Evolutionary conservation across 345 rosid species (phyloP).

Genomic region (Sonneratia caseolaris): DNA sequence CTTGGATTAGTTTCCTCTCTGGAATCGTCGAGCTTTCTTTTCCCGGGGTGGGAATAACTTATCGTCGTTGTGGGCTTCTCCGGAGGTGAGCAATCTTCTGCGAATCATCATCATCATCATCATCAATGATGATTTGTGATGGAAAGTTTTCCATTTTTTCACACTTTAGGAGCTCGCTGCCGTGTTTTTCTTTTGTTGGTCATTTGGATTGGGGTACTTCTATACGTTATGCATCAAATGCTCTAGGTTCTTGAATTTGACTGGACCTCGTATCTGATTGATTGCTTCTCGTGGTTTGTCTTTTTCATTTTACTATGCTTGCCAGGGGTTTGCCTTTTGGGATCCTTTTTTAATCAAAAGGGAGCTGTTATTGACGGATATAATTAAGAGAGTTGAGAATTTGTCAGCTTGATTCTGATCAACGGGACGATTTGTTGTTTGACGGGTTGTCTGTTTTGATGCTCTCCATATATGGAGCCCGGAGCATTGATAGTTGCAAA

Average conservation of each 20-base stretch:
- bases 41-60: not conserved
- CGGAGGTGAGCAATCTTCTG: not conserved
- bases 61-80: not conserved
- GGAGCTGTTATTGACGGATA: not conserved
- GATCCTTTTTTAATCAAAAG: slow-evolving; percentile 5
- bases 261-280: not conserved
- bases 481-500: slow-evolving; percentile 22
- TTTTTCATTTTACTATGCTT: not conserved
- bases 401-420: not conserved
- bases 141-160: not conserved
- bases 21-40: not conserved
- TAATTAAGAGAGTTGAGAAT: slow-evolving; percentile 1
- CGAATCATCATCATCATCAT: not conserved
- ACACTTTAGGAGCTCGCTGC: not conserved
- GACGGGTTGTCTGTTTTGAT: slow-evolving; percentile 16
- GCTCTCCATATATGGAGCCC: slow-evolving; percentile 42
- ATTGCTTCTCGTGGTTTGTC: too few species aligned
- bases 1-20: not conserved
- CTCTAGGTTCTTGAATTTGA: slow-evolving; percentile 2
- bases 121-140: not conserved
- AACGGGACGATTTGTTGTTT: not conserved
- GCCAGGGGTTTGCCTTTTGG: not conserved
- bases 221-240: not conserved
- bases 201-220: too few species aligned
- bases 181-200: not conserved